These are phyloP conservation scores for Cladophialophora immunda DNA, from an alignment of 2,329 filamentous ascomycete species.

Conservation along the genomic window DNA sequence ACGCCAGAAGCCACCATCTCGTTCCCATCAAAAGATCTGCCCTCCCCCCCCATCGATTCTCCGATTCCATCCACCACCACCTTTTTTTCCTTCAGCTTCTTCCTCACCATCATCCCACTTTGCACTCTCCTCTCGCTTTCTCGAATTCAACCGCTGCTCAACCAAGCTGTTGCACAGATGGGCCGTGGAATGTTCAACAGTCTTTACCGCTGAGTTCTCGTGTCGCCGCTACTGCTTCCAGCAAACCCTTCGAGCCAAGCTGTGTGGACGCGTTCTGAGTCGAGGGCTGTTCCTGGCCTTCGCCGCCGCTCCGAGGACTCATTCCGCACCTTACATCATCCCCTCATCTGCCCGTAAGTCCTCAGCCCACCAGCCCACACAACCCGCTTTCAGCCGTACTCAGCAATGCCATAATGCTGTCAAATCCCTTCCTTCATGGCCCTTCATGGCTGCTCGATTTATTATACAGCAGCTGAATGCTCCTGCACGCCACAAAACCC, in stretches of 20 bases:
- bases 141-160: not conserved
- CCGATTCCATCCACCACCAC: conserved; percentile 2
- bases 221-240: not conserved
- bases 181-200: not conserved
- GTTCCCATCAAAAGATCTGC: conserved; percentile 2
- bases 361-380: conserved; percentile 7
- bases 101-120: not conserved
- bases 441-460: not conserved
- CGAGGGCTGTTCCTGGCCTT: conserved; percentile 19
- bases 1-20: too few relatives aligned
- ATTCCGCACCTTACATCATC: conserved; percentile 40
- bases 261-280: conserved; percentile 21
- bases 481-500: not conserved
- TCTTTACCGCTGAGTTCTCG: not conserved
- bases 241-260: conserved; percentile 13
- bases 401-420: conserved; percentile 33
- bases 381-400: conserved; percentile 13
- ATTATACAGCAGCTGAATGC: not conserved
- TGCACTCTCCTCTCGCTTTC: not conserved
- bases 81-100: not conserved
- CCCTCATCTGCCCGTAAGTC: conserved; percentile 24
- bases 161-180: not conserved
- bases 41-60: not conserved
- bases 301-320: conserved; percentile 8
- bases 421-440: conserved; percentile 23